Conservation (phyloP, 352 stramenopile genomes). For the Globisporangium echinulatum region DNA sequence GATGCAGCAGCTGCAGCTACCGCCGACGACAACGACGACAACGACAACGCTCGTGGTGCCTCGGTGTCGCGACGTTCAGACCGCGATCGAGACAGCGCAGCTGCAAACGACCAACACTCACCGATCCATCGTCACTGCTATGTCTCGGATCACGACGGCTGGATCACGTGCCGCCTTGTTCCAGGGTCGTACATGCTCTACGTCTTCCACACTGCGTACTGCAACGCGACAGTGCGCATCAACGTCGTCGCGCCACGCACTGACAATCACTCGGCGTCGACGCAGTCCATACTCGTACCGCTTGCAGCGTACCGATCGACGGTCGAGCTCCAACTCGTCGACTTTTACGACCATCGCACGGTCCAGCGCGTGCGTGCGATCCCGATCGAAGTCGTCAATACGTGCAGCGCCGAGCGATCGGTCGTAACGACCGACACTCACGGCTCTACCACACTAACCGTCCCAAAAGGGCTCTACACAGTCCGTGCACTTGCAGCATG, state of each 20-base stretch:
- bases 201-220: slow-evolving; percentile 61
- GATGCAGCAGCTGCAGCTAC: background rate
- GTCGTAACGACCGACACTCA: slow-evolving; percentile 32
- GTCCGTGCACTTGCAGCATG: slow-evolving; percentile 42
- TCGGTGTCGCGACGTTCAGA: background rate
- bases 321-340: slow-evolving; percentile 54
- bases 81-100: background rate
- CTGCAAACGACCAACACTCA: slow-evolving; percentile 1
- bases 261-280: slow-evolving; percentile 4
- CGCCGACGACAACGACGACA: background rate
- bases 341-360: slow-evolving; percentile 56
- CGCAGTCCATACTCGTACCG: slow-evolving; percentile 50
- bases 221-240: slow-evolving; percentile 19
- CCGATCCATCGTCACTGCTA: slow-evolving; percentile 16
- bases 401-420: slow-evolving; percentile 40
- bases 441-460: slow-evolving; percentile 45
- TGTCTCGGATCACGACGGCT: slow-evolving; percentile 32
- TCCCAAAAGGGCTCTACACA: slow-evolving; percentile 55
- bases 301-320: slow-evolving; percentile 57
- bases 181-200: slow-evolving; percentile 65
- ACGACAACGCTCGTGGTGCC: background rate
- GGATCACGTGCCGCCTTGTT: slow-evolving; percentile 28
- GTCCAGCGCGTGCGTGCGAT: slow-evolving; percentile 33
- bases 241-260: slow-evolving; percentile 4
- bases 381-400: slow-evolving; percentile 48